These are phyloP conservation scores for Monilinia laxa DNA, from an alignment of 2,329 filamentous ascomycete genomes.

Conservation along the genomic window DNA sequence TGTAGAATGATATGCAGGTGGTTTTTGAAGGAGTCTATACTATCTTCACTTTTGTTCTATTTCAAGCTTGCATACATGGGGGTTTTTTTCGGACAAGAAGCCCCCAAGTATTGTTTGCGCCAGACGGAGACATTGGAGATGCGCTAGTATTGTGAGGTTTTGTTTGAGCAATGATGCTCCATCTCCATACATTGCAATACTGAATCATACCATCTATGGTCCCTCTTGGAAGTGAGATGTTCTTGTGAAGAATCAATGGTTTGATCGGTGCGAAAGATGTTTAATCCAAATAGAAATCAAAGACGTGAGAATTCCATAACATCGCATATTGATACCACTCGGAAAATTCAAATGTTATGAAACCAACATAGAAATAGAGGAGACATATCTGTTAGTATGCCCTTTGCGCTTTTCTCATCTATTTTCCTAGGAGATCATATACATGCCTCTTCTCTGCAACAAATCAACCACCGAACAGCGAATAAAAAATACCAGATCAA, in stretches of 20 bases:
- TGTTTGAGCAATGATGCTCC: neutral
- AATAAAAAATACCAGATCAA: conserved; percentile 1
- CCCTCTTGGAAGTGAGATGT: neutral
- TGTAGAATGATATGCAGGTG: neutral
- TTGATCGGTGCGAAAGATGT: too few relatives aligned
- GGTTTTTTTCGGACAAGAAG: neutral
- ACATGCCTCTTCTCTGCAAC: too few relatives aligned
- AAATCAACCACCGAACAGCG: neutral
- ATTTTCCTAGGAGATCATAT: neutral
- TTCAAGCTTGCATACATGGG: too few relatives aligned
- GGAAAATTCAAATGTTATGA: neutral
- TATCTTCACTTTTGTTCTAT: neutral
- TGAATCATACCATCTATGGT: neutral
- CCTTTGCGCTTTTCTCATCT: neutral
- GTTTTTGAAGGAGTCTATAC: neutral
- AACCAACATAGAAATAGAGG: neutral
- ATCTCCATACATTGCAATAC: neutral
- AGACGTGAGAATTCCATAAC: neutral
- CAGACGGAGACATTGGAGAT: neutral
- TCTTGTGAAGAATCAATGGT: neutral
- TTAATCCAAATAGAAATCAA: neutral
- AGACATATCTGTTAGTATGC: neutral
- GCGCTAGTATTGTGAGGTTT: neutral
- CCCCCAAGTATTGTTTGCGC: neutral
- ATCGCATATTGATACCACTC: neutral